Percentiles rank a stretch among this genome's conserved stretches.
These are phyloP conservation scores for Stromatinia cepivora DNA, from an alignment of 2,329 filamentous ascomycete genomes.

Conservation along the genomic window DNA sequence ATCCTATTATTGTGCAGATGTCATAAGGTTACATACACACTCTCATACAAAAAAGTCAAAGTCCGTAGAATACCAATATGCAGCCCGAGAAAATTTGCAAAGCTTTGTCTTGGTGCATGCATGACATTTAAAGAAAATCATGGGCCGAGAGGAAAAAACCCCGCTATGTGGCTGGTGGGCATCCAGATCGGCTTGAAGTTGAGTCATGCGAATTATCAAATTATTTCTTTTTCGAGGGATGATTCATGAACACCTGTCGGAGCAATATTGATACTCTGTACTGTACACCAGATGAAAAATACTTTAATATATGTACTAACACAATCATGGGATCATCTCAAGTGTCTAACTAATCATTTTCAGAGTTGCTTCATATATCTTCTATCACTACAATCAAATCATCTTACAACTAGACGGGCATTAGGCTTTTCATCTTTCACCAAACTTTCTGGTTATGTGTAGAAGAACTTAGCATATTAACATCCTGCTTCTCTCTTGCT, in stretches of 20 bases:
- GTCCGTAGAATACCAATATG: background rate
- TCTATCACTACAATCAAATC: conserved; percentile 5
- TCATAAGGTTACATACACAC: too few species aligned
- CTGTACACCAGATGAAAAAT: background rate
- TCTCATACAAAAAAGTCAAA: too few species aligned
- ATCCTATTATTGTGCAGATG: too few species aligned
- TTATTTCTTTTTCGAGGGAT: background rate
- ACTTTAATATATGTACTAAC: background rate
- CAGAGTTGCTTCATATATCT: background rate
- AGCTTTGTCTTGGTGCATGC: background rate
- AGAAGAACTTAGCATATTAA: background rate
- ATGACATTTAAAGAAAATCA: background rate
- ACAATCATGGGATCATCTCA: background rate
- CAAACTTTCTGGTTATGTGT: background rate
- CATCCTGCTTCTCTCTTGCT: background rate
- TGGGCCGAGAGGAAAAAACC: background rate
- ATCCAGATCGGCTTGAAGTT: too few species aligned
- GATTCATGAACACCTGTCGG: background rate
- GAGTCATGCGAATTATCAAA: background rate
- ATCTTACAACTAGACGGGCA: background rate
- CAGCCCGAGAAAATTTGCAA: conserved; percentile 9
- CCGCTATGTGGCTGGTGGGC: background rate
- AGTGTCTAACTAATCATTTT: background rate
- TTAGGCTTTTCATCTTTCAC: background rate
- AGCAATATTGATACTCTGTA: background rate